phyloP scores from a whole-genome alignment of 306 rosid genomes.

The Lagenaria siceraria region DNA sequence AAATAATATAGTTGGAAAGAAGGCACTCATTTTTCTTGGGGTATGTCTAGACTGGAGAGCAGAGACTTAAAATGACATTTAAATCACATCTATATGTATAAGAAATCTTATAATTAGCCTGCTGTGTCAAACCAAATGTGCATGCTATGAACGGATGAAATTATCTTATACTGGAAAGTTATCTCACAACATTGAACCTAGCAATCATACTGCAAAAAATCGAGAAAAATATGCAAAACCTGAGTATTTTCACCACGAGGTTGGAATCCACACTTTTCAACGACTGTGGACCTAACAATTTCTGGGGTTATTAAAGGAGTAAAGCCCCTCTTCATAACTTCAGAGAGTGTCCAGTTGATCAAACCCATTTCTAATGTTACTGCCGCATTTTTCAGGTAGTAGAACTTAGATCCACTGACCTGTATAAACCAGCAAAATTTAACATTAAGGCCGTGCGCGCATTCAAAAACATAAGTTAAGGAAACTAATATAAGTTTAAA shows the following conservation, averaged over 20 bases:
- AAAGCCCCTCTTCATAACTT: slow-evolving; percentile 80
- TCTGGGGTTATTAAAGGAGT: slow-evolving; percentile 85
- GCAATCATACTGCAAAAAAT: no score
- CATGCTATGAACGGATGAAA: background rate
- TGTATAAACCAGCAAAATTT: slow-evolving; percentile 21
- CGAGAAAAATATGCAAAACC: slow-evolving; percentile 24
- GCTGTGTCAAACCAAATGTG: background rate
- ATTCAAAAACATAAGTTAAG: background rate
- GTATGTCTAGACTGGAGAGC: background rate
- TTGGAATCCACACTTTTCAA: slow-evolving; percentile 95
- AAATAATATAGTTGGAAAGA: background rate
- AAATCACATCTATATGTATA: background rate
- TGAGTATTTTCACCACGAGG: slow-evolving; percentile 91
- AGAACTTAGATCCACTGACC: slow-evolving; percentile 97
- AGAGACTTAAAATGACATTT: background rate
- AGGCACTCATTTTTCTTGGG: background rate
- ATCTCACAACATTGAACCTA: no score
- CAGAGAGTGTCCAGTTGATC: slow-evolving; percentile 78
- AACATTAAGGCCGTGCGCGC: slow-evolving; percentile 6
- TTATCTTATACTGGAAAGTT: background rate
- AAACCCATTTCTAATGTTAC: slow-evolving; percentile 85
- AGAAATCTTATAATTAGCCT: background rate
- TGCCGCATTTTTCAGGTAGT: slow-evolving; percentile 87
- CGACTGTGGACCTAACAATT: slow-evolving; percentile 82
- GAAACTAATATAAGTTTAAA: background rate